A percentile compares a stretch with the other conserved stretches of the same genome.
Conservation (phyloP, 106 monocot genomes). For the Acorus gramineus region DNA sequence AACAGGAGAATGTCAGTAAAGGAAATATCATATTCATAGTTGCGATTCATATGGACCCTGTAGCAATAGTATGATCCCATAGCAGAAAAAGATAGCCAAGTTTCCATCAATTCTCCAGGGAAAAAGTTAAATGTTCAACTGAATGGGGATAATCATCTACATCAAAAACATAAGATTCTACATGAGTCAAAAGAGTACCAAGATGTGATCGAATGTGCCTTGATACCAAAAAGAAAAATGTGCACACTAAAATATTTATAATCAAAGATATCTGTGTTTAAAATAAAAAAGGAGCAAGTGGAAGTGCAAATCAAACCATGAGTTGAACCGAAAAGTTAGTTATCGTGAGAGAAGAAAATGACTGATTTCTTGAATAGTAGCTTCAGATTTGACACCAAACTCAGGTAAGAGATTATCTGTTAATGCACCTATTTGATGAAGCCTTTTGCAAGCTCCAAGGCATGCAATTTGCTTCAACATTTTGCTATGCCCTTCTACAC, state of each 20-base stretch:
- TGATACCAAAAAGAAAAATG: too few relatives aligned
- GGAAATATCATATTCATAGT: slow-evolving; percentile 4
- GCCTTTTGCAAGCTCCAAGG: slow-evolving; percentile 42
- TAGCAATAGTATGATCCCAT: slow-evolving; percentile 47
- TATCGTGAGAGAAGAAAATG: background rate
- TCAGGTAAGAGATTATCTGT: slow-evolving; percentile 48
- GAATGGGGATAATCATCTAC: slow-evolving; percentile 14
- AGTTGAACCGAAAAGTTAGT: background rate
- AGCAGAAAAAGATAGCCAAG: slow-evolving; percentile 39
- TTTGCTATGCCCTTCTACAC: slow-evolving; percentile 18
- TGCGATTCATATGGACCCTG: slow-evolving; percentile 25
- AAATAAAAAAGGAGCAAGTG: background rate
- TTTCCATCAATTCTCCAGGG: slow-evolving; percentile 39
- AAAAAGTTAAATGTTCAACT: slow-evolving; percentile 34
- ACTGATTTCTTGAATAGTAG: slow-evolving; percentile 18
- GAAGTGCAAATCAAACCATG: background rate
- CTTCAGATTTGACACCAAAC: slow-evolving; percentile 19
- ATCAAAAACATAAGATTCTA: background rate
- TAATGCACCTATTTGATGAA: slow-evolving; percentile 48
- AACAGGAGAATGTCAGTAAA: slow-evolving; percentile 19
- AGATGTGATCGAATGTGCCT: too few relatives aligned
- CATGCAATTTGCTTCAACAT: slow-evolving; percentile 37
- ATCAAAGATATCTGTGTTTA: background rate
- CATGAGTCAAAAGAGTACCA: background rate
- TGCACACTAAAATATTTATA: too few relatives aligned